These are phyloP conservation scores for Emericellopsis cladophorae DNA, from an alignment of 2,329 filamentous ascomycete species.

Conservation along the genomic window DNA sequence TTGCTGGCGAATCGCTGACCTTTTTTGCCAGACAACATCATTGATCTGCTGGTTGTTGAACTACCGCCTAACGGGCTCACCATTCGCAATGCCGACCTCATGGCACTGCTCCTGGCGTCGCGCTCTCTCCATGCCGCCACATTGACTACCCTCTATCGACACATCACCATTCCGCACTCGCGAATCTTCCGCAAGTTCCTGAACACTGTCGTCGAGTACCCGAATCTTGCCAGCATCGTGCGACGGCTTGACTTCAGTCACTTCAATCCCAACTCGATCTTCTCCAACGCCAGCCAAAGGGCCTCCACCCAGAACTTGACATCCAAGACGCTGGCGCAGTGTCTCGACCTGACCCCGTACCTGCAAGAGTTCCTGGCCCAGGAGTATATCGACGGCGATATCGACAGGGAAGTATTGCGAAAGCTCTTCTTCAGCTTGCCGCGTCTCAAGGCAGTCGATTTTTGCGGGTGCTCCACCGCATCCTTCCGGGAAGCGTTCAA, in stretches of 20 bases:
- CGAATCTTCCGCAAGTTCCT: constrained; percentile 75
- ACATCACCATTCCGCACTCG: constrained; percentile 74
- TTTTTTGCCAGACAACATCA: constrained; percentile 47
- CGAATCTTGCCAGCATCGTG: constrained; percentile 60
- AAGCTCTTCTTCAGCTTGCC: constrained; percentile 60
- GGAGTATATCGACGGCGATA: constrained; percentile 69
- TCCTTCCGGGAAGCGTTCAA: constrained; percentile 55
- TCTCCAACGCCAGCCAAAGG: constrained; percentile 63
- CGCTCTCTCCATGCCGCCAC: constrained; percentile 61
- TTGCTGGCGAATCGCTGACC: background rate
- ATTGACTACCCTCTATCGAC: constrained; percentile 61
- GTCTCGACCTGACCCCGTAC: constrained; percentile 58
- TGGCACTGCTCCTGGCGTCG: constrained; percentile 67
- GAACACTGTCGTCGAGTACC: constrained; percentile 52
- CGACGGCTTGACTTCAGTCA: constrained; percentile 74
- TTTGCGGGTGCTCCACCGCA: constrained; percentile 61
- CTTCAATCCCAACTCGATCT: constrained; percentile 69
- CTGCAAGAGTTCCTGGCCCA: constrained; percentile 69
- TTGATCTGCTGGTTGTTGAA: constrained; percentile 62
- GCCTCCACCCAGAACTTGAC: constrained; percentile 66
- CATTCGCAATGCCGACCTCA: constrained; percentile 65
- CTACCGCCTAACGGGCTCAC: constrained; percentile 60
- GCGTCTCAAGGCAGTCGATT: constrained; percentile 55
- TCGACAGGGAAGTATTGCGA: constrained; percentile 52
- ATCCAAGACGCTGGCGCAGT: constrained; percentile 57